A percentile compares a stretch with the other conserved stretches of the same genome.
Conservation (phyloP, 106 monocot species). For the Allium sativum region DNA sequence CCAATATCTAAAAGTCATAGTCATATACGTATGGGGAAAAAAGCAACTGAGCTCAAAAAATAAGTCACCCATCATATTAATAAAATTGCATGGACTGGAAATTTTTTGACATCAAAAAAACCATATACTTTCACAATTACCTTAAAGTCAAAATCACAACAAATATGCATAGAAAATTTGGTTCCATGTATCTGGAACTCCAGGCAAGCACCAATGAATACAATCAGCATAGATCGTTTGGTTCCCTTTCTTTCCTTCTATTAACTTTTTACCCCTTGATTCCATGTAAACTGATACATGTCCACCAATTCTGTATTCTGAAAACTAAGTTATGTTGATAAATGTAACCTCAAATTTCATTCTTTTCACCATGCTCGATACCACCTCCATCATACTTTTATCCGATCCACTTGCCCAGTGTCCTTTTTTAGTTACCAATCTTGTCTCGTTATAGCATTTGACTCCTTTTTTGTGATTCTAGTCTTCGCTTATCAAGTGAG, state of each 20-base stretch:
- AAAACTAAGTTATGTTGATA: slow-evolving; percentile 32
- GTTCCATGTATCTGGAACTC: slow-evolving; percentile 46
- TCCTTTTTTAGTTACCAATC: slow-evolving; percentile 9
- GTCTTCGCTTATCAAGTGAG: slow-evolving; percentile 25
- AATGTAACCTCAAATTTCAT: slow-evolving; percentile 23
- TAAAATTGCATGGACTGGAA: too few relatives aligned
- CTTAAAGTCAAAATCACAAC: neutral
- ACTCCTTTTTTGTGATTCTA: slow-evolving; percentile 22
- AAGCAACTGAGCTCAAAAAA: too few relatives aligned
- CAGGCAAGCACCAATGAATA: slow-evolving; percentile 45
- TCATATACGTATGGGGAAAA: too few relatives aligned
- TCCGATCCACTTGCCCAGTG: slow-evolving; percentile 23
- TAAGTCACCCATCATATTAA: too few relatives aligned
- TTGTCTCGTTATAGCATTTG: slow-evolving; percentile 24
- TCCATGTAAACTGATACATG: slow-evolving; percentile 34
- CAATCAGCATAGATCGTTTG: slow-evolving; percentile 25
- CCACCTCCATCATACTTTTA: slow-evolving; percentile 14
- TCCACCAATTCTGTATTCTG: slow-evolving; percentile 27
- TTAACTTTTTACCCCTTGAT: slow-evolving; percentile 25
- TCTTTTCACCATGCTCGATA: slow-evolving; percentile 7
- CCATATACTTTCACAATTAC: too few relatives aligned
- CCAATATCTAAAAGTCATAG: too few relatives aligned
- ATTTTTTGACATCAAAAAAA: too few relatives aligned
- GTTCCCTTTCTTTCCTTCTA: slow-evolving; percentile 16
- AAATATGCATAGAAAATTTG: slow-evolving; percentile 33